A percentile compares a stretch with the other conserved stretches of the same genome.
phyloP scores from a whole-genome alignment of 2,329 filamentous ascomycete species.

The Didymella sp. region DNA sequence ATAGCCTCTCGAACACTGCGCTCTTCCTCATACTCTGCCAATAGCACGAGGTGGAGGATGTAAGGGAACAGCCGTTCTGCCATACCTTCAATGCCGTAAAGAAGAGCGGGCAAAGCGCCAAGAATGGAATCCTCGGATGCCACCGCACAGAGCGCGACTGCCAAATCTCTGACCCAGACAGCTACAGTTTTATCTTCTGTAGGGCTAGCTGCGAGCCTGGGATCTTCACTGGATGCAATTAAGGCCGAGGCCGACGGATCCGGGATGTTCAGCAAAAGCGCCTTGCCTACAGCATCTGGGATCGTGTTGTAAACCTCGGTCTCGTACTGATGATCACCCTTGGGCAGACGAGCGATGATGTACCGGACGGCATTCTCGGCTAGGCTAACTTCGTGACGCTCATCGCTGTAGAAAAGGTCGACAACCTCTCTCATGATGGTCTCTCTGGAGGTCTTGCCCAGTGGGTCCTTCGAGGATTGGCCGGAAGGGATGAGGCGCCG shows the following conservation, averaged over 20 bases:
- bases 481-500: conserved; percentile 36
- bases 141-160: conserved; percentile 60
- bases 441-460: conserved; percentile 40
- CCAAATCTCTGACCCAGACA: conserved; percentile 69
- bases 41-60: conserved; percentile 81
- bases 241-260: conserved; percentile 16
- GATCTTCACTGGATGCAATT: conserved; percentile 13
- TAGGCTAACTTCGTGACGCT: conserved; percentile 52
- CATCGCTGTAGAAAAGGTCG: conserved; percentile 49
- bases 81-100: conserved; percentile 71
- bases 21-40: conserved; percentile 69
- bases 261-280: conserved; percentile 35
- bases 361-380: conserved; percentile 52
- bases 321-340: conserved; percentile 31
- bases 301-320: conserved; percentile 42
- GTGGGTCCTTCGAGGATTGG: conserved; percentile 29
- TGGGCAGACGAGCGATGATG: conserved; percentile 38
- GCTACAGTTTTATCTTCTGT: conserved; percentile 28
- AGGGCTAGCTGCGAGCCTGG: conserved; percentile 30
- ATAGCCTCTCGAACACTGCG: conserved; percentile 63
- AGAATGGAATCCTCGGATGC: conserved; percentile 71
- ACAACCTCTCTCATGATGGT: conserved; percentile 49
- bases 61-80: conserved; percentile 80
- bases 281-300: conserved; percentile 38
- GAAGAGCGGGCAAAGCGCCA: conserved; percentile 69